Conservation (phyloP, 306 rosid species). For the Ammopiptanthus mongolicus region DNA sequence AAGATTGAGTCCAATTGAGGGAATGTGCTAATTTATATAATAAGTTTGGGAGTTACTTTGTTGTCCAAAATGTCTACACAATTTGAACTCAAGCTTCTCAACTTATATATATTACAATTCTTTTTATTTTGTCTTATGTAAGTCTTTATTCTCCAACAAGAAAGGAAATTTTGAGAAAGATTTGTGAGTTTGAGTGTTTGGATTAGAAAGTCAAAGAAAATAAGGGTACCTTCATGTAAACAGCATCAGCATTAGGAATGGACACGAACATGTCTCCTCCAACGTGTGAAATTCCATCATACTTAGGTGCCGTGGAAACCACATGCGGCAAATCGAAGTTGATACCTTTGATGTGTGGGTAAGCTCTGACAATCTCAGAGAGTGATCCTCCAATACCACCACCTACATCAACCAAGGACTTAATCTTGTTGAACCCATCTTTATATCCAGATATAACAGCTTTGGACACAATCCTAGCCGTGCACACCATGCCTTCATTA, state of each 20-base stretch:
- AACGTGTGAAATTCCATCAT: conserved; percentile 40
- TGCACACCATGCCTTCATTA: conserved; percentile 41
- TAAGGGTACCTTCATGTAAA: conserved; percentile 41
- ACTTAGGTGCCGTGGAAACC: conserved; percentile 29
- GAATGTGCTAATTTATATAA: too few species aligned
- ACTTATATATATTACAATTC: too few species aligned
- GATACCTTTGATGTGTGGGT: conserved; percentile 38
- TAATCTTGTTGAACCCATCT: conserved; percentile 34
- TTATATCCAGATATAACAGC: conserved; percentile 34
- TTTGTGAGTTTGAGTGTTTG: not conserved
- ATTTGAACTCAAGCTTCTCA: too few species aligned
- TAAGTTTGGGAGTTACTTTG: too few species aligned
- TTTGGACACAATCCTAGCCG: conserved; percentile 27
- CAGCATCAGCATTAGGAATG: conserved; percentile 38
- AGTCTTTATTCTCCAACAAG: too few species aligned
- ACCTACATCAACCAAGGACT: conserved; percentile 40
- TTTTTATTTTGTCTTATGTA: too few species aligned
- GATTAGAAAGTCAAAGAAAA: not conserved
- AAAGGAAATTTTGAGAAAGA: too few species aligned
- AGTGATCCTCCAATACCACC: conserved; percentile 48
- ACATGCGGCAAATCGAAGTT: conserved; percentile 49
- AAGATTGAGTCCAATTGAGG: too few species aligned
- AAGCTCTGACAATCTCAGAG: conserved; percentile 42
- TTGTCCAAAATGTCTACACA: too few species aligned
- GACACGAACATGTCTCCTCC: conserved; percentile 46